These are phyloP conservation scores for Aspergillus cavernicola DNA, from an alignment of 495 filamentous ascomycete species.

Conservation along the genomic window DNA sequence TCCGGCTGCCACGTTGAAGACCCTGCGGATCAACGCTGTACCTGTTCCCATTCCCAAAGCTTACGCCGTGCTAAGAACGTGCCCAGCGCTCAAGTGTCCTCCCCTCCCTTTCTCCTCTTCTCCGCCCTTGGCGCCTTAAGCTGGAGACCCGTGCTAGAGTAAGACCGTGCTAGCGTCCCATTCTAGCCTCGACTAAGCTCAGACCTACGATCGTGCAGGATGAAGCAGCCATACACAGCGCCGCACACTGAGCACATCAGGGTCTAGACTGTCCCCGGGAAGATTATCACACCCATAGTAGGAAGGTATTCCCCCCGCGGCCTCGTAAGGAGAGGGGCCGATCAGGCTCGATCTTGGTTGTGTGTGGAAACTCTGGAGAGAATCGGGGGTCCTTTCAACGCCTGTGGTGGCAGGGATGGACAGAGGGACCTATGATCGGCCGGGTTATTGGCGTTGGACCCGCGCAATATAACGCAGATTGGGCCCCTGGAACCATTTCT, in stretches of 20 bases:
- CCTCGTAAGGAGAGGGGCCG: too few species aligned
- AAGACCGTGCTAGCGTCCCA: constrained; percentile 1
- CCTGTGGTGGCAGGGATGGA: constrained; percentile 2
- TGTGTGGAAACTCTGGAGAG: background rate
- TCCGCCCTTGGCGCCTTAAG: constrained; percentile 2
- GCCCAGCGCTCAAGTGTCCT: background rate
- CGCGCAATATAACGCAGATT: background rate
- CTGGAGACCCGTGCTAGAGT: background rate
- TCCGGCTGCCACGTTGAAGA: constrained; percentile 10
- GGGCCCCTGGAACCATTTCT: background rate
- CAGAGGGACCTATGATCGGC: background rate
- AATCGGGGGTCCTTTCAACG: too few species aligned
- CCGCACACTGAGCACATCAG: background rate
- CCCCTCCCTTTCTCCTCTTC: background rate
- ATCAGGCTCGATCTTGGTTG: too few species aligned
- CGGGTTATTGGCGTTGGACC: background rate
- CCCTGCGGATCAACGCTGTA: background rate
- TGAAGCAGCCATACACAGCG: constrained; percentile 13
- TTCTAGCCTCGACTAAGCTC: constrained; percentile 14
- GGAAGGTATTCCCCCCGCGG: background rate
- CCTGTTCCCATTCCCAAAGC: background rate
- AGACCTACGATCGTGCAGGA: background rate
- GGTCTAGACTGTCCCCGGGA: background rate
- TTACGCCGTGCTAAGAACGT: background rate
- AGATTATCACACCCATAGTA: background rate